Evolutionary conservation across 2,329 filamentous ascomycete species (phyloP).

Genomic region (Fusarium sp.): DNA sequence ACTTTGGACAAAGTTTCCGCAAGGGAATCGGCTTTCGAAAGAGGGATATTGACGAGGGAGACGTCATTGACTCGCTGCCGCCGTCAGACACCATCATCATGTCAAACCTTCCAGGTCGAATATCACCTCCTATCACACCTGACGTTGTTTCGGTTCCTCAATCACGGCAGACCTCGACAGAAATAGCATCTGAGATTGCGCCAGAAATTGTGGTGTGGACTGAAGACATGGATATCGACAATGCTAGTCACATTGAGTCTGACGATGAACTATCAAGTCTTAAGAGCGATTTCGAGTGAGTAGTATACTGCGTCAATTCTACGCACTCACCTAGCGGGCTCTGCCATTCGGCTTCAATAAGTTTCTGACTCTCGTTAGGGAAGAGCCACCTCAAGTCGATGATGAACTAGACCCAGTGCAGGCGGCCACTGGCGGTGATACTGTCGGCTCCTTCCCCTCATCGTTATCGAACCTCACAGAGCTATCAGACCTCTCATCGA

Average conservation of each 20-base stretch:
- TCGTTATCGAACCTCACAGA: slow-evolving; percentile 66
- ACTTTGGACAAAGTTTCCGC: slow-evolving; percentile 38
- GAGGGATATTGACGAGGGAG: slow-evolving; percentile 34
- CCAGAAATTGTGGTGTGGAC: slow-evolving; percentile 60
- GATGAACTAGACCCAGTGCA: slow-evolving; percentile 33
- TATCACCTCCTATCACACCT: slow-evolving; percentile 46
- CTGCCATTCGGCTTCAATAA: slow-evolving; percentile 1
- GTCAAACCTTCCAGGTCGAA: slow-evolving; percentile 44
- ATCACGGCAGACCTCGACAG: slow-evolving; percentile 51
- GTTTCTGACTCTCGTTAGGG: slow-evolving; percentile 35
- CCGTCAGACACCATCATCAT: slow-evolving; percentile 42
- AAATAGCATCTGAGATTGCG: slow-evolving; percentile 51
- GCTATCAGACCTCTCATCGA: slow-evolving; percentile 66
- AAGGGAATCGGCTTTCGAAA: slow-evolving; percentile 41
- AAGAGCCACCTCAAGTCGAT: slow-evolving; percentile 34
- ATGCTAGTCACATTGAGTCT: slow-evolving; percentile 34
- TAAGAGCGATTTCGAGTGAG: slow-evolving; percentile 46
- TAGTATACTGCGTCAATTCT: slow-evolving; percentile 13
- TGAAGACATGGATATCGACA: slow-evolving; percentile 52
- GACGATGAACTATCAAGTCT: slow-evolving; percentile 41
- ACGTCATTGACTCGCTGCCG: slow-evolving; percentile 42
- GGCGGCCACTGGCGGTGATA: slow-evolving; percentile 30
- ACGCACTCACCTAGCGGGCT: background rate
- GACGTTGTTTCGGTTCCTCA: slow-evolving; percentile 41
- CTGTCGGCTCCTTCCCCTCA: slow-evolving; percentile 60